These are phyloP conservation scores for Cryphonectria naterciae DNA, from an alignment of 2,329 filamentous ascomycete species.

Conservation along the genomic window DNA sequence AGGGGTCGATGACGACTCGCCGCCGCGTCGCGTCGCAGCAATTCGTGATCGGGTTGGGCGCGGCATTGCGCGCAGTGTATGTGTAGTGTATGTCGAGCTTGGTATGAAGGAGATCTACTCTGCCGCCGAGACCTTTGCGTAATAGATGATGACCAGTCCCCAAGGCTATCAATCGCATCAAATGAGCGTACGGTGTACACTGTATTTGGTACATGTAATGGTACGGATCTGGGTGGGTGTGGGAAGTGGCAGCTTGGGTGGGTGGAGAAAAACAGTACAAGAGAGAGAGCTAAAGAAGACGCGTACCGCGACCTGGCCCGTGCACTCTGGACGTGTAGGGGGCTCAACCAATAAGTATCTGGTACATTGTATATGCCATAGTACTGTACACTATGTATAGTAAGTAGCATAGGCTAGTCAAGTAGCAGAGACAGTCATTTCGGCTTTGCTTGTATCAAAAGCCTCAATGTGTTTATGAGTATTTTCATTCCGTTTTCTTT, in stretches of 20 bases:
- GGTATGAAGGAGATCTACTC: background rate
- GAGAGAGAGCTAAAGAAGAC: conserved; percentile 10
- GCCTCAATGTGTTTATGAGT: background rate
- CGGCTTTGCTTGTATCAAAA: background rate
- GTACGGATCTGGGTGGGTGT: conserved; percentile 14
- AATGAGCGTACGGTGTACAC: conserved; percentile 14
- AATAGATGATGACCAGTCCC: background rate
- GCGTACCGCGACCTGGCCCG: conserved; percentile 28
- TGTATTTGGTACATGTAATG: conserved; percentile 12
- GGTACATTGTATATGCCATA: background rate
- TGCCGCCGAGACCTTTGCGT: conserved; percentile 10
- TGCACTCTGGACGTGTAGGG: background rate
- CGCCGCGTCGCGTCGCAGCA: conserved; percentile 32
- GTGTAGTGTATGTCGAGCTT: conserved; percentile 1
- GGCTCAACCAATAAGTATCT: background rate
- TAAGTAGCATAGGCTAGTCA: no score
- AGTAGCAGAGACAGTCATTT: background rate
- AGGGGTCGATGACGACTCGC: conserved; percentile 27
- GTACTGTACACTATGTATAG: no score
- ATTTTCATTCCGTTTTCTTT: background rate
- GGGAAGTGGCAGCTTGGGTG: conserved; percentile 21
- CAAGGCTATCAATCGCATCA: conserved; percentile 16
- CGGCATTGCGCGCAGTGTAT: conserved; percentile 34
- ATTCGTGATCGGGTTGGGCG: conserved; percentile 39
- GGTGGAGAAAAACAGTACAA: conserved; percentile 27